Base-by-base conservation (phyloP, 2,329 filamentous ascomycete genomes). In the Clarireedia sp. region DNA sequence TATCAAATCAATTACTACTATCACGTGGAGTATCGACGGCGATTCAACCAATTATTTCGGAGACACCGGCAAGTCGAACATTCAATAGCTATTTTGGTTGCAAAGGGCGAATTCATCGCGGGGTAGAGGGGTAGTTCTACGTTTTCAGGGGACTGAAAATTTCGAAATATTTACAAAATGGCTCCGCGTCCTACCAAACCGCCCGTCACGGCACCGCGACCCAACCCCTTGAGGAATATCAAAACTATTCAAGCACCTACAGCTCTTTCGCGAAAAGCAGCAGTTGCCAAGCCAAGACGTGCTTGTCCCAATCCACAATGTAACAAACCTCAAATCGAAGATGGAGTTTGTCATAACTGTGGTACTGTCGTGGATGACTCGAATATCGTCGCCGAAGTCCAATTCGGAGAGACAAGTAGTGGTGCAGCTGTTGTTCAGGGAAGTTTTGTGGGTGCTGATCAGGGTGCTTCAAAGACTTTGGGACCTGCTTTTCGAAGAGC, bases 341-440 rank as follows among this genome's bases (percentile, higher is more conserved):
- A 85, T 62, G 82, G 82, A 38, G 80, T 89, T 62, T 97, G 94
- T 72, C 82, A 84, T 59, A 86, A 82, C 47, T 97, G 94, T 71
- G 92, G 90, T 78, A 85, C 83, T 58, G 83, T 96, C 62, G 82
- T 92, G 55, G 86, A 88, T 63, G 87, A 95, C 67, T 85, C 83
- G 68, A 90, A 95, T 67, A 96, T 97, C 60, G 91, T 96, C 57
- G 82, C 90, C 48, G 94, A 99, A 70, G 82, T 97, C 59, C 86
- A 86, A 21, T 99, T 97, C 67, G 90, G 90, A 61, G 92, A 99
- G 74, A 87, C 83, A 26, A 83, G 89, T 0, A 85, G 83, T 36
- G 94, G 94, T 65, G 90, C 89, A 48, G 91, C 92, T 51, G 81
- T 95, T 50, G 90, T 96, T 17, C 90, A 96, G 70, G 94, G 94